phyloP scores from a whole-genome alignment of 345 rosid genomes.

The Brassica nigra region DNA sequence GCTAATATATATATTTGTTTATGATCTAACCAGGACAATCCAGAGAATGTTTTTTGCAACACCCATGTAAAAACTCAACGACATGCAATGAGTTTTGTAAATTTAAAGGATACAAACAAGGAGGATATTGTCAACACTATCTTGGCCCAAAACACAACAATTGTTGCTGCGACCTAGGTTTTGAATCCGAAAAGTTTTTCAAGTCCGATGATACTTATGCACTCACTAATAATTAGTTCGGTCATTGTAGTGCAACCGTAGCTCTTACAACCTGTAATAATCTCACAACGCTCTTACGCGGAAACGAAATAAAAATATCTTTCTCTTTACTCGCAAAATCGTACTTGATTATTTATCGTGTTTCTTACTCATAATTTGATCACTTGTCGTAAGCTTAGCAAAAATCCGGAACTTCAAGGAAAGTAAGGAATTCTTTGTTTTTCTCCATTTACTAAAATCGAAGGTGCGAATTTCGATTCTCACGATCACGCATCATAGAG shows the following conservation, averaged over 20 bases:
- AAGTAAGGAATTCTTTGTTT: no score
- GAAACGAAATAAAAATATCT: no score
- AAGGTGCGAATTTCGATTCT: no score
- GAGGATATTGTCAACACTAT: conserved; percentile 1
- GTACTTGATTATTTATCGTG: no score
- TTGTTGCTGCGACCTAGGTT: conserved; percentile 13
- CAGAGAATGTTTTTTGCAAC: neutral
- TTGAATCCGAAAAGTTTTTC: neutral
- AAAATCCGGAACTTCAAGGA: no score
- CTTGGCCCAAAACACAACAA: neutral
- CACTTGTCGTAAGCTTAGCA: no score
- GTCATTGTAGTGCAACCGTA: neutral
- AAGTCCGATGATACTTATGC: neutral
- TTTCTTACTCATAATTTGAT: no score
- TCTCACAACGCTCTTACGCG: no score
- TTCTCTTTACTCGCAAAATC: no score
- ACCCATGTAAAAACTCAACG: neutral
- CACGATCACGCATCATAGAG: no score
- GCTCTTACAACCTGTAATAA: no score
- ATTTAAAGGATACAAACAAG: neutral
- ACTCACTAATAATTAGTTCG: neutral
- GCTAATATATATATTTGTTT: neutral
- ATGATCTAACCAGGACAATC: neutral
- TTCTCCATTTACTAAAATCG: no score
- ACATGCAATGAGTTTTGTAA: conserved; percentile 16